These are phyloP conservation scores for Phytopythium delawarense DNA, from an alignment of 352 stramenopile genomes.

Conservation along the genomic window DNA sequence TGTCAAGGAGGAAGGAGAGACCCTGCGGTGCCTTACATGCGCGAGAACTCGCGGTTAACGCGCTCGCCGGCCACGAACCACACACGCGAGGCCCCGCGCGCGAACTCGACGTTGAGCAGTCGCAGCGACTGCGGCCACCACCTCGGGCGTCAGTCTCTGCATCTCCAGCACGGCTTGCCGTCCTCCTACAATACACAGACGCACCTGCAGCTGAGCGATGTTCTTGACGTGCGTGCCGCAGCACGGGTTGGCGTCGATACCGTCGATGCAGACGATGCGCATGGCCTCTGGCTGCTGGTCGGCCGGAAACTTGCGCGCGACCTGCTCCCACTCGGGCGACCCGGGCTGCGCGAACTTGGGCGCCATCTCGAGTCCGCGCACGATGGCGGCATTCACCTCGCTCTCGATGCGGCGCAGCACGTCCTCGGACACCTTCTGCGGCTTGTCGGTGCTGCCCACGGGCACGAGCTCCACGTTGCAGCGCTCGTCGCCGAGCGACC, in stretches of 20 bases:
- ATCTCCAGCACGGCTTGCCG: too few species aligned
- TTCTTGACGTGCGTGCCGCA: slow-evolving; percentile 86
- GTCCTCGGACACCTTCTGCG: slow-evolving; percentile 32
- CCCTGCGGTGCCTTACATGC: slow-evolving; percentile 33
- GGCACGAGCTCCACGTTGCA: slow-evolving; percentile 81
- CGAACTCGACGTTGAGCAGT: slow-evolving; percentile 68
- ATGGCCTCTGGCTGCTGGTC: slow-evolving; percentile 59
- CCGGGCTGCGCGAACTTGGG: slow-evolving; percentile 52
- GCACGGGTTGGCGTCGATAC: slow-evolving; percentile 83
- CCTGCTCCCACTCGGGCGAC: slow-evolving; percentile 48
- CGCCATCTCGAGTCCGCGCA: slow-evolving; percentile 45
- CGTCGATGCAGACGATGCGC: slow-evolving; percentile 81
- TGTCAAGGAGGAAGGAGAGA: not conserved
- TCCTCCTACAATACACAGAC: not conserved
- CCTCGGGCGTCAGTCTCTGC: not conserved
- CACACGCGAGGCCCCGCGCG: slow-evolving; percentile 57
- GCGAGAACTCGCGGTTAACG: slow-evolving; percentile 70
- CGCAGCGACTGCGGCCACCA: slow-evolving; percentile 38
- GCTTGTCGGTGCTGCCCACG: slow-evolving; percentile 9
- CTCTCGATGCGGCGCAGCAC: slow-evolving; percentile 55
- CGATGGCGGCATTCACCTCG: slow-evolving; percentile 76
- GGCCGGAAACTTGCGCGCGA: slow-evolving; percentile 55
- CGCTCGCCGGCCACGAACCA: slow-evolving; percentile 85
- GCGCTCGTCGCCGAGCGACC: slow-evolving; percentile 61
- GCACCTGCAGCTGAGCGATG: slow-evolving; percentile 53